Base-by-base conservation (phyloP, 78 protist genomes). In the slime mould (Dictyostelium discoideum) region DNA sequence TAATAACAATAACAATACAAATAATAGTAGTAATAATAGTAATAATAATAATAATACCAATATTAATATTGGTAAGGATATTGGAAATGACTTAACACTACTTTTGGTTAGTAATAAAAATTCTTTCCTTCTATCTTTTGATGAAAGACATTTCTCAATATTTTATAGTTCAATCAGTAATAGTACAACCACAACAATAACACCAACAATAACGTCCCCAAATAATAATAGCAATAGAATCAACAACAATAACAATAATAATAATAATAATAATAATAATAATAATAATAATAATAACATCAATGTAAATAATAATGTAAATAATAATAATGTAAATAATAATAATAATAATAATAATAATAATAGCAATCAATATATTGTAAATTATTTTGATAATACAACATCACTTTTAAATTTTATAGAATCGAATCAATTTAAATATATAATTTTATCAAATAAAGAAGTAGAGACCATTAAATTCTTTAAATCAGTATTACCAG, bases 81-180 rank as follows among this genome's bases (percentile, higher is more conserved):
- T 48, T 39, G 69, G 69, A 20, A 78, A 40, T 40, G 85, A 87
- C 24, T 63, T 87, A 50, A 50, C 67, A 11, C 48, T 60, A 79
- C 50, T 78, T 37, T 83, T 83, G 48, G 65, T 24, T 60, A 65
- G 29, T 50, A 90, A 80, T 65, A 82, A 82, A 10, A 32, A 44
- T 22, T 90, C 94, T 24, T 90, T 90, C 57, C 60, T 90, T 4
- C 18, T 60, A n/a, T 90, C 94, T 18, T 90, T 90, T 40, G 94
- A 90, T 26, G 94, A 90, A 77, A 80, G 74, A 78, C 24, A 37
- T 20, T 80, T 82, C 37, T 29, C 76, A 24, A 37, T 90, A 20
- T 78, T 81, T 82, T 90, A 32, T 82, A 77, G 24, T 42, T 6
- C 84, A 39, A 11, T 16, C 7, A 16, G 24, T 39, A 81, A 22